Evolutionary conservation across 805 yeast species (phyloP).

Genomic region (Kuraishia piskuri): DNA sequence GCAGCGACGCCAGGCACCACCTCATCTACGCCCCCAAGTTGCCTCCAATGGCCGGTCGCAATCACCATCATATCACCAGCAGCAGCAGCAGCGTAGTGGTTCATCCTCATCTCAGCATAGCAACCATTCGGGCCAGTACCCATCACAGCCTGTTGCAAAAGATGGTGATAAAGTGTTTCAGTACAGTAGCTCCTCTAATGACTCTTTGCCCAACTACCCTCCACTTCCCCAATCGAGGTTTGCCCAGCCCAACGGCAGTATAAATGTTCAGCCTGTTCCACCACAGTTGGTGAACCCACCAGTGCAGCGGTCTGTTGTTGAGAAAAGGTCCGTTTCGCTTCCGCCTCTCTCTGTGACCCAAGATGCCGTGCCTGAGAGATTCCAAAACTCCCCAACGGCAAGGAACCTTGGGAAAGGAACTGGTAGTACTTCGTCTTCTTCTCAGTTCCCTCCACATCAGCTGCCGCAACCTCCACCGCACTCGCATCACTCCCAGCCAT

Average conservation of each 20-base stretch:
- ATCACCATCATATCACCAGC: background rate
- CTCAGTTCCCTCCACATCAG: conserved; percentile 1
- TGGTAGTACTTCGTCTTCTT: background rate
- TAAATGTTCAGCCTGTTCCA: conserved; percentile 2
- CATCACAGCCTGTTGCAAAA: background rate
- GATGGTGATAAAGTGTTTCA: background rate
- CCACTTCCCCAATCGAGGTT: background rate
- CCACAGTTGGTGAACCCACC: background rate
- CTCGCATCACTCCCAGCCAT: background rate
- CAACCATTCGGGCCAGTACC: background rate
- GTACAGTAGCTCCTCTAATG: background rate
- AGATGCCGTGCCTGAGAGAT: conserved; percentile 8
- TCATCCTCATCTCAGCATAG: conserved; percentile 1
- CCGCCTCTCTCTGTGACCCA: conserved; percentile 6
- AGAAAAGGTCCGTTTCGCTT: background rate
- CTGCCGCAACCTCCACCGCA: background rate
- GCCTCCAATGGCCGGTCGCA: background rate
- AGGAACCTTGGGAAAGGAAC: background rate
- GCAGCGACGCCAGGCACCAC: conserved; percentile 7
- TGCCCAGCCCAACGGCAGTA: background rate
- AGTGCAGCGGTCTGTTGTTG: background rate
- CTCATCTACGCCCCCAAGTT: background rate
- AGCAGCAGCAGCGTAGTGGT: conserved; percentile 1
- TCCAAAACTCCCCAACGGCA: conserved; percentile 5
- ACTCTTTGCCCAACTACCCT: background rate